Evolutionary conservation across 2,329 filamentous ascomycete genomes (phyloP).

Genomic region (Aspergillus amoenus): DNA sequence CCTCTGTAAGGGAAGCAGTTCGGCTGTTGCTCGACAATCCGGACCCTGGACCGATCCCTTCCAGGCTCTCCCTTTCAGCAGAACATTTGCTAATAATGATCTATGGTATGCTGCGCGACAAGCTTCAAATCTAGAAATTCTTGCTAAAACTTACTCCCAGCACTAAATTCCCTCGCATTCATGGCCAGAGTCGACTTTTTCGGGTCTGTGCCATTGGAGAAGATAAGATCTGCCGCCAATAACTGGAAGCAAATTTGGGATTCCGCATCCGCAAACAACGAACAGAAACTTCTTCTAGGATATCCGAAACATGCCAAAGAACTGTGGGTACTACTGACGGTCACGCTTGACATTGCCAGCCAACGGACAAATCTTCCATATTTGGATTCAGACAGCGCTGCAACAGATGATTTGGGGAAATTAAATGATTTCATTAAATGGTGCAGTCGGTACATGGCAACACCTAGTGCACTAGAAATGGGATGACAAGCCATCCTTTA

Average conservation of each 20-base stretch:
- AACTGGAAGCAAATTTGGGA: constrained; percentile 33
- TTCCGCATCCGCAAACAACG: constrained; percentile 16
- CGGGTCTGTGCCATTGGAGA: constrained; percentile 24
- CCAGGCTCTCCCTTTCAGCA: constrained; percentile 25
- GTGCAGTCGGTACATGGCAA: constrained; percentile 9
- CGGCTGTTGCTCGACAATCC: constrained; percentile 25
- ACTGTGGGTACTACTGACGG: constrained; percentile 31
- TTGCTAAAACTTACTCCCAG: constrained; percentile 9
- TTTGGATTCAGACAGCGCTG: constrained; percentile 21
- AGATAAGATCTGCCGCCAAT: constrained; percentile 25
- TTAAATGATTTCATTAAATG: constrained; percentile 33
- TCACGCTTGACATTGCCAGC: constrained; percentile 23
- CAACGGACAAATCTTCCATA: constrained; percentile 20
- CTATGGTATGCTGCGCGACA: constrained; percentile 22
- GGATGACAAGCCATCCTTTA: background rate
- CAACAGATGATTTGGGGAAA: constrained; percentile 31
- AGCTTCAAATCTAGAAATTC: background rate
- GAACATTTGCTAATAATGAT: constrained; percentile 32
- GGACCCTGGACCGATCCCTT: constrained; percentile 16
- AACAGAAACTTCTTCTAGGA: constrained; percentile 26
- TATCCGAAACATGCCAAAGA: constrained; percentile 35
- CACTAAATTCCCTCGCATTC: constrained; percentile 32
- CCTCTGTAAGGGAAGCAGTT: constrained; percentile 24
- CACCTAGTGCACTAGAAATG: background rate
- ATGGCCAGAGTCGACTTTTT: constrained; percentile 27